phyloP scores from a whole-genome alignment of 345 rosid genomes.

The Salix udensis region DNA sequence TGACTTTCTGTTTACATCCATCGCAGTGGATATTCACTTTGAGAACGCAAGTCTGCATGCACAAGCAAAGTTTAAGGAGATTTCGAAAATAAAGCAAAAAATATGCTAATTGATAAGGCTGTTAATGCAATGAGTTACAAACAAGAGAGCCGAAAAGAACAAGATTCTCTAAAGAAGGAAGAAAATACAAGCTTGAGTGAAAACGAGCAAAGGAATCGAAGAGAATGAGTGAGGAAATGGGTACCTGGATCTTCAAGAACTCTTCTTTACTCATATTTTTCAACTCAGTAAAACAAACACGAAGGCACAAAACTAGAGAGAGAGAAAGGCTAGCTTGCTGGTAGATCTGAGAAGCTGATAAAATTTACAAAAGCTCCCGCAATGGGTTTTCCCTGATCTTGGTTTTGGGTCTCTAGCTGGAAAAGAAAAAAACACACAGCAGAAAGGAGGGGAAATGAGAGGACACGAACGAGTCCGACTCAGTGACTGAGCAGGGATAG shows the following conservation, averaged over 20 bases:
- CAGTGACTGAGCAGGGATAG: conserved; percentile 23
- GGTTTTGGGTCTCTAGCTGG: conserved; percentile 3
- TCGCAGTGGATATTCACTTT: conserved; percentile 96
- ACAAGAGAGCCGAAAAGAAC: not conserved
- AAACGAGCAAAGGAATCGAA: conserved; percentile 14
- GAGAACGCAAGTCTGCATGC: conserved; percentile 87
- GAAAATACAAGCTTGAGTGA: conserved; percentile 3
- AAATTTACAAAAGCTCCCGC: not conserved
- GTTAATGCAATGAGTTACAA: not conserved
- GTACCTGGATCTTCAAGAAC: conserved; percentile 93
- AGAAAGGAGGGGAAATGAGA: conserved; percentile 15
- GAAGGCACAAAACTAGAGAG: conserved; percentile 10
- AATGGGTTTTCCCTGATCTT: conserved; percentile 17
- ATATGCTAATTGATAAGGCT: not conserved
- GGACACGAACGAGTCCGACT: conserved; percentile 20
- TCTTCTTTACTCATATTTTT: conserved; percentile 86
- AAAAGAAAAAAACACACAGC: not conserved
- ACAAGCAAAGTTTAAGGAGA: conserved; percentile 25
- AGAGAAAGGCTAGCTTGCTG: not conserved
- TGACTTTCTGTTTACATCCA: conserved; percentile 88
- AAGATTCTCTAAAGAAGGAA: not conserved
- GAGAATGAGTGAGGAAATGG: not conserved
- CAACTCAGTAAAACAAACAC: conserved; percentile 23
- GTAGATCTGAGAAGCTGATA: conserved; percentile 49
- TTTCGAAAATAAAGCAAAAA: conserved; percentile 10